phyloP scores from a whole-genome alignment of 345 rosid species.

The thale cress (Arabidopsis thaliana) region DNA sequence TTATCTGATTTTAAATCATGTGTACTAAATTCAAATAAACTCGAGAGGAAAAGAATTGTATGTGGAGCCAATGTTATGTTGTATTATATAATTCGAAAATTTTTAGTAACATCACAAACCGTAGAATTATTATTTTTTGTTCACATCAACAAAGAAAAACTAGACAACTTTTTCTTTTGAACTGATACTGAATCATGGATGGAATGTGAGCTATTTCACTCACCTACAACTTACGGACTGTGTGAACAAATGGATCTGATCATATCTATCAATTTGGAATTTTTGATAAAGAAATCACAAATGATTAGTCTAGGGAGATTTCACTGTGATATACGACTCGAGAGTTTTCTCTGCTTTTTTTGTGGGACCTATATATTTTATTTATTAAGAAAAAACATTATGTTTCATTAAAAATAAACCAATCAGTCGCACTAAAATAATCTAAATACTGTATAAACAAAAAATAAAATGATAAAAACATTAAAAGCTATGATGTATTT shows the following conservation, averaged over 20 bases:
- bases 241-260: neutral
- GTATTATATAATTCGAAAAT: slow-evolving; percentile 28
- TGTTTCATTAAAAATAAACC: too few relatives aligned
- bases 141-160: neutral
- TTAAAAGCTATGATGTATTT: too few relatives aligned
- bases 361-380: too few relatives aligned
- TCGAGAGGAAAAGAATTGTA: slow-evolving; percentile 23
- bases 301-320: too few relatives aligned
- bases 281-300: neutral
- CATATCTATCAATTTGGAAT: neutral
- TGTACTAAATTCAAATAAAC: slow-evolving; percentile 38
- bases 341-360: too few relatives aligned
- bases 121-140: neutral
- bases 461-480: too few relatives aligned
- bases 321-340: too few relatives aligned
- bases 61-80: slow-evolving; percentile 35
- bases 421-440: too few relatives aligned
- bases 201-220: neutral
- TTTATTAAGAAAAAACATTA: too few relatives aligned
- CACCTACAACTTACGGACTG: neutral
- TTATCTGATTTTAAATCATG: slow-evolving; percentile 14
- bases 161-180: neutral
- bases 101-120: slow-evolving; percentile 6
- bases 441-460: too few relatives aligned
- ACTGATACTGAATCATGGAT: neutral